These are phyloP conservation scores for Tricholoma saponaceum DNA, from an alignment of 768 basidiomycete species.

Conservation along the genomic window DNA sequence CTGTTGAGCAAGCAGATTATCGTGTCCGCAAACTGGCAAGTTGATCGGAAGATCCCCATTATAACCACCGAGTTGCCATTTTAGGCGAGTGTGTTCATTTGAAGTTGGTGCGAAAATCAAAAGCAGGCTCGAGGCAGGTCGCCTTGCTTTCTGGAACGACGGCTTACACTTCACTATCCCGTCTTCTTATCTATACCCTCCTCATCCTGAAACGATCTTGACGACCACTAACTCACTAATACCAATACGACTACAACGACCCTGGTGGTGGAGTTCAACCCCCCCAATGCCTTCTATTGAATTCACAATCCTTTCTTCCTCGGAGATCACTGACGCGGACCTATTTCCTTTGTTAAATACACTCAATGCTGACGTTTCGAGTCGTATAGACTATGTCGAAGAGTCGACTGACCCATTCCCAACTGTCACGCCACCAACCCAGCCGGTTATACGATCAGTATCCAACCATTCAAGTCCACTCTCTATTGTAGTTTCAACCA, in stretches of 20 bases:
- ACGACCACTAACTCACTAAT: constrained; percentile 2
- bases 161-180: background rate
- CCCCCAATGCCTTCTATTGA: background rate
- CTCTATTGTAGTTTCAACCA: constrained; percentile 14
- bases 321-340: background rate
- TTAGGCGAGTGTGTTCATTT: constrained; percentile 7
- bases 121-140: background rate
- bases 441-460: constrained; percentile 24
- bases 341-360: background rate
- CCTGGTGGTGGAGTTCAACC: constrained; percentile 4
- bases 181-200: constrained; percentile 14
- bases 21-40: background rate
- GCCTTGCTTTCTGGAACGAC: constrained; percentile 6
- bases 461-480: constrained; percentile 7
- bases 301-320: background rate
- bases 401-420: constrained; percentile 21
- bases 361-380: background rate
- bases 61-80: constrained; percentile 6
- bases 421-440: constrained; percentile 32
- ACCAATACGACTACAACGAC: constrained; percentile 15
- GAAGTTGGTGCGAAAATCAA: background rate
- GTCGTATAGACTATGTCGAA: background rate
- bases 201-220: constrained; percentile 12
- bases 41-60: background rate
- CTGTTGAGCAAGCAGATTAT: no score